A percentile compares a stretch with the other conserved stretches of the same genome.
Evolutionary conservation across 148 eudicot species (phyloP).

Genomic region (Spergularia marina): DNA sequence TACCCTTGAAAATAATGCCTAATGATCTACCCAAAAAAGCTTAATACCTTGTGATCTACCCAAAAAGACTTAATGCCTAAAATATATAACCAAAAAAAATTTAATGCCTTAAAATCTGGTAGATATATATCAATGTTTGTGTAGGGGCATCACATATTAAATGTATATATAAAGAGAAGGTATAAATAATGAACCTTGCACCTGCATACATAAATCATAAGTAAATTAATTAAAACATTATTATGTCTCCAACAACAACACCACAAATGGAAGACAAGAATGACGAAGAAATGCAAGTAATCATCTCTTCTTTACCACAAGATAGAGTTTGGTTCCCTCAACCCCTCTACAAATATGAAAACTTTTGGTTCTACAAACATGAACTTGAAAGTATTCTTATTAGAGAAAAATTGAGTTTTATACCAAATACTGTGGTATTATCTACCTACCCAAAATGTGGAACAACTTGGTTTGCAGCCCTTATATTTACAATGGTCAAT

Average conservation of each 20-base stretch:
- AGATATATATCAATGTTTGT: too few relatives aligned
- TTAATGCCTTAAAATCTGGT: too few relatives aligned
- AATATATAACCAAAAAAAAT: too few relatives aligned
- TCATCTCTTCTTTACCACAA: not conserved
- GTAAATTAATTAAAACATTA: not conserved
- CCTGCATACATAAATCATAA: too few relatives aligned
- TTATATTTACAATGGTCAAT: conserved; percentile 27
- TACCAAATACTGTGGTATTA: conserved; percentile 9
- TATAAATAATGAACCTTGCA: too few relatives aligned
- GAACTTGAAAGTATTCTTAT: not conserved
- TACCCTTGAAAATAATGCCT: too few relatives aligned
- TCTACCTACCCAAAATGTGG: conserved; percentile 30
- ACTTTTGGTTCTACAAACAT: conserved; percentile 13
- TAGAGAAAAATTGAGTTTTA: not conserved
- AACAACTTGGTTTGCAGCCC: conserved; percentile 31
- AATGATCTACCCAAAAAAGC: too few relatives aligned
- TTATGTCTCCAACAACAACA: not conserved
- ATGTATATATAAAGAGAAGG: too few relatives aligned
- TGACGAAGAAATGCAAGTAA: not conserved
- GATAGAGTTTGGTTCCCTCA: conserved; percentile 12
- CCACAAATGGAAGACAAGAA: not conserved
- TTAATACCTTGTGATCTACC: too few relatives aligned
- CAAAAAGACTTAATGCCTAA: too few relatives aligned
- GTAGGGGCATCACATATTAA: too few relatives aligned
- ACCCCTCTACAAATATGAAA: conserved; percentile 13